Base-by-base conservation (phyloP, 2,329 filamentous ascomycete genomes). In the Plectosphaerella plurivora region DNA sequence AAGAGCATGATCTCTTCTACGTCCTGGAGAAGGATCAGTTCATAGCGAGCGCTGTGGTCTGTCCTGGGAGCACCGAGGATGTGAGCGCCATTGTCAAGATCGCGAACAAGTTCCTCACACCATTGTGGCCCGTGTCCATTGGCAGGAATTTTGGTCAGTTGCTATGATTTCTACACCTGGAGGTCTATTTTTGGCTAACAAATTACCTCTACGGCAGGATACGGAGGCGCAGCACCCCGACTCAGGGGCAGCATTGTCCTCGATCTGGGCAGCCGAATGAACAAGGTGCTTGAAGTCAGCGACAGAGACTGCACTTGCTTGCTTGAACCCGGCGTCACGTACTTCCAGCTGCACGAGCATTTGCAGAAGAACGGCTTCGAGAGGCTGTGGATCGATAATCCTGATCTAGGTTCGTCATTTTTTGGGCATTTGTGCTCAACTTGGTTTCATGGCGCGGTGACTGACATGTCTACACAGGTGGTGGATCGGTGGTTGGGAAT, bases 151-250 rank as follows among this genome's bases (percentile, higher is more conserved):
- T 73, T 15, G 73, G 72, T 22, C 3, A 22, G 22, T 22, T 22
- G 22, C 22, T 22, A 3, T 5, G 22, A 3, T 22, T n/a, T n/a
- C n/a, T n/a, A n/a, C n/a, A n/a, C n/a, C n/a, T n/a, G n/a, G n/a
- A n/a, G n/a, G n/a, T n/a, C n/a, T n/a, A n/a, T n/a, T n/a, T n/a
- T n/a, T n/a, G n/a, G n/a, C n/a, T n/a, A n/a, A n/a, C n/a, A n/a
- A n/a, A n/a, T n/a, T n/a, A 22, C 5, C 5, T 5, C 22, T 5
- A 22, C 5, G 22, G 22, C 22, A 22, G 22, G 22, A 9, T 75
- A 75, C 51, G 72, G 73, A n/a, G 72, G 72, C 11, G 68, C 72
- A 0, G 71, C 72, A 1, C 71, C 72, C 1, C 66, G 72, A 6
- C 68, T 75, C 2, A 65, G 67, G 2, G 73, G 72, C 18, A 69